phyloP scores from a whole-genome alignment of 2,329 filamentous ascomycete species.

The Fusarium irregulare region DNA sequence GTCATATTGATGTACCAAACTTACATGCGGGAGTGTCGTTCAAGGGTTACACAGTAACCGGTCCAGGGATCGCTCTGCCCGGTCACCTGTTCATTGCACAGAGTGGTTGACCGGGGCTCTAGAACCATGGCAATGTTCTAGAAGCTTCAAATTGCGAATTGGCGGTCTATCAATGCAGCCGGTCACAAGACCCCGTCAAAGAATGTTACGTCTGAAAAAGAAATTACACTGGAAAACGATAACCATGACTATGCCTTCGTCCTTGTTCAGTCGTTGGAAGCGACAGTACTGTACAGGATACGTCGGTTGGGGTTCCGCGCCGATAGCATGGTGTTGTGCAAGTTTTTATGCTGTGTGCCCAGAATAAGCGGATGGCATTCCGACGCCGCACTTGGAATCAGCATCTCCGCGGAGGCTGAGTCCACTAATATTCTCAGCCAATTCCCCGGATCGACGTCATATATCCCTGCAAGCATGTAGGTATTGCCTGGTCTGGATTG shows the following conservation, averaged over 20 bases:
- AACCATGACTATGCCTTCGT: not conserved
- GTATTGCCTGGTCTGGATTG: slow-evolving; percentile 3
- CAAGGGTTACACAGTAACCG: slow-evolving; percentile 3
- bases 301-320: slow-evolving; percentile 11
- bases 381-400: slow-evolving; percentile 24
- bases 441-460: slow-evolving; percentile 36
- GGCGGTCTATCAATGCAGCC: slow-evolving; percentile 20
- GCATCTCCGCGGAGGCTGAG: slow-evolving; percentile 35
- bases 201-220: not conserved
- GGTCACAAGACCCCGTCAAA: slow-evolving; percentile 2
- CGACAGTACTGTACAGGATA: not conserved
- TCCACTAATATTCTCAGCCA: slow-evolving; percentile 27
- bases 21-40: slow-evolving; percentile 3
- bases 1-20: not conserved
- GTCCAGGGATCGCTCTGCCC: slow-evolving; percentile 9
- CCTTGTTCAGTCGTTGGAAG: not conserved
- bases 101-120: slow-evolving; percentile 12
- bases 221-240: not conserved
- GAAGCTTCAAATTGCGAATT: slow-evolving; percentile 30
- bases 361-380: slow-evolving; percentile 22
- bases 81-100: slow-evolving; percentile 16
- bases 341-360: slow-evolving; percentile 13
- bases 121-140: slow-evolving; percentile 34
- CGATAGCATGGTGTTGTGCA: slow-evolving; percentile 10
- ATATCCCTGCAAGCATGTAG: slow-evolving; percentile 22